A percentile compares a stretch with the other conserved stretches of the same genome.
These are phyloP conservation scores for Centrapalus pauciflorus DNA, from an alignment of 129 eudicot genomes.

Conservation along the genomic window DNA sequence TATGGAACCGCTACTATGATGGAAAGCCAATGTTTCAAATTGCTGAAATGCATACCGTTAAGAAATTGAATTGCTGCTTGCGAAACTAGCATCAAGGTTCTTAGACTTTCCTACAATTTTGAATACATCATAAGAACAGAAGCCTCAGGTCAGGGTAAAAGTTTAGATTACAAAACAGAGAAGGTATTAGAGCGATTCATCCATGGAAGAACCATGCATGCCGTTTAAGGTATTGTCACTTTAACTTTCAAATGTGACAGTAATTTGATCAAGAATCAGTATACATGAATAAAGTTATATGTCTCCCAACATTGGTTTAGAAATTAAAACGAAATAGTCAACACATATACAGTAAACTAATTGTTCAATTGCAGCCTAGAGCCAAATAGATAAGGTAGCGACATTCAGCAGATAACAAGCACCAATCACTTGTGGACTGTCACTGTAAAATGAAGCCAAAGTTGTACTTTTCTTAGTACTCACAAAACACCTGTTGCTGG, in stretches of 20 bases:
- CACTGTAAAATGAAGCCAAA: neutral
- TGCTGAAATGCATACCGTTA: constrained; percentile 46
- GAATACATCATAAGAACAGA: constrained; percentile 16
- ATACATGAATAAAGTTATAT: neutral
- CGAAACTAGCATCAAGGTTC: constrained; percentile 87
- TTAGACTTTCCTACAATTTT: constrained; percentile 67
- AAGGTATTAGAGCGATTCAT: neutral
- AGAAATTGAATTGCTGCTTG: constrained; percentile 93
- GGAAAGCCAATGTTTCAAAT: neutral
- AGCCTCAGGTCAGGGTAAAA: constrained; percentile 7
- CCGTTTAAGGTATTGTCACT: neutral
- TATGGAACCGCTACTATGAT: neutral
- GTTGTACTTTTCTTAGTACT: neutral
- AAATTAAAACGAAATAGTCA: neutral
- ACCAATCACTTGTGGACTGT: neutral
- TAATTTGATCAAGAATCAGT: neutral
- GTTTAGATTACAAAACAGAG: neutral
- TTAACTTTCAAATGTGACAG: neutral
- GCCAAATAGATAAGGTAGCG: too few species aligned
- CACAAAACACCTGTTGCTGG: neutral
- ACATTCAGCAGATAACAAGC: neutral
- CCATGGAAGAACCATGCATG: neutral
- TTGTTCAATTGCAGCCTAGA: neutral
- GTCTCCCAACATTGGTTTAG: neutral
- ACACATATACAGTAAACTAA: neutral